Evolutionary conservation across 257 asterid species (phyloP).

Genomic region (Scutellaria barbata): DNA sequence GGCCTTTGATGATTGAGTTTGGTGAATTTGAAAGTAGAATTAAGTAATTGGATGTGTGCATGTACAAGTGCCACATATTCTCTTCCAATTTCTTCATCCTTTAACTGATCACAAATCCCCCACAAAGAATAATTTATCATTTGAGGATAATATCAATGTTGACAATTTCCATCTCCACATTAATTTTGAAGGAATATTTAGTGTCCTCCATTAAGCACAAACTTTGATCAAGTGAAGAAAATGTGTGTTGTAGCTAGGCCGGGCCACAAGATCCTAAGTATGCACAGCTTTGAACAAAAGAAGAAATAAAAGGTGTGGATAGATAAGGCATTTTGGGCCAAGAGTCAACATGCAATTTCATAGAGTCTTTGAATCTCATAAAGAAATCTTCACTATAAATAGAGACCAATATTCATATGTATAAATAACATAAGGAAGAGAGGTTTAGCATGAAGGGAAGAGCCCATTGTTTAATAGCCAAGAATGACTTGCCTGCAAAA

Average conservation of each 20-base stretch:
- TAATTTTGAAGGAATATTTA: neutral
- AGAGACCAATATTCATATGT: neutral
- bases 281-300: neutral
- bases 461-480: conserved; percentile 16
- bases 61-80: no score
- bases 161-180: neutral
- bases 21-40: no score
- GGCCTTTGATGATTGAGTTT: no score
- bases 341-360: neutral
- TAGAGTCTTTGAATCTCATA: neutral
- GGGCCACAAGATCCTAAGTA: neutral
- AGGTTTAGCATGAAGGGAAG: no score
- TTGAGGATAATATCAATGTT: neutral
- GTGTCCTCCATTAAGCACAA: no score
- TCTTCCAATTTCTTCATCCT: no score
- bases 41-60: no score
- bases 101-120: no score
- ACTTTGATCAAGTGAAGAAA: no score
- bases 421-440: no score
- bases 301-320: neutral
- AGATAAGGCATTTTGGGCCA: neutral
- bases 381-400: conserved; percentile 15
- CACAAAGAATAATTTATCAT: no score
- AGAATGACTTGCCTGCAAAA: conserved; percentile 29
- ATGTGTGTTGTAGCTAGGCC: no score